Evolutionary conservation across 352 stramenopile species (phyloP), one percentile per base, ranked within the genome.

Genomic region (Salisapilia sapeloensis): DNA sequence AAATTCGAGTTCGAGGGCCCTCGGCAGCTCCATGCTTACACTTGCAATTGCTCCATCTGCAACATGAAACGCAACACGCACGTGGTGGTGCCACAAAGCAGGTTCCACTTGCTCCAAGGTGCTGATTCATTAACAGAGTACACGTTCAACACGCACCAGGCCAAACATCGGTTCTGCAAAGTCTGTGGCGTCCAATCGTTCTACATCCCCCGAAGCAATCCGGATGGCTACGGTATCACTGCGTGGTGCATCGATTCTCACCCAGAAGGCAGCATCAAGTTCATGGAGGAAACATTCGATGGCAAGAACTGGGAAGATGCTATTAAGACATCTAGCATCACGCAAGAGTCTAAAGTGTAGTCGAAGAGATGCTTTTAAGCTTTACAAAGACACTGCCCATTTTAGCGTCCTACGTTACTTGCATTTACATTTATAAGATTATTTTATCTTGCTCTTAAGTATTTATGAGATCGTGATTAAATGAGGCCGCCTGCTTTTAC

Each of bases 11-110:
- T 86, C 35, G 48, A 76, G 9, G 76, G 56, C 16, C 38, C 66
- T 4, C 37, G 35, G 6, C 46, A 77, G 35, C 28, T 86, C 17
- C 51, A 84, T 20, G 52, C 56, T 3, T 76, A 54, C 23, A 57
- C 76, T 29, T 91, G 76, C 62, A 91, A 87, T 46, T 91, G 76
- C 50, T 83, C 67, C 22, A 75, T 89, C 29, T 91, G 72, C 50
- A 26, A 33, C 28, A 80, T 87, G 66, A 86, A 85, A 48, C 54
- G 58, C 22, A 89, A 87, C 50, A 42, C 48, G 17, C 72, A 89
- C 48, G 53, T 60, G 18, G 66, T 86, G 42, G 53, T 92, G 9
- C 64, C 67, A 15, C 38, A 35, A 10, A 42, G 56, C 13, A 42
- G 48, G 13, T 89, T 92, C 44, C 54, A 53, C 0, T 29, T 90